Evolutionary conservation across 169 alveolate genomes (phyloP).

Genomic region (Cyclospora cayetanensis): DNA sequence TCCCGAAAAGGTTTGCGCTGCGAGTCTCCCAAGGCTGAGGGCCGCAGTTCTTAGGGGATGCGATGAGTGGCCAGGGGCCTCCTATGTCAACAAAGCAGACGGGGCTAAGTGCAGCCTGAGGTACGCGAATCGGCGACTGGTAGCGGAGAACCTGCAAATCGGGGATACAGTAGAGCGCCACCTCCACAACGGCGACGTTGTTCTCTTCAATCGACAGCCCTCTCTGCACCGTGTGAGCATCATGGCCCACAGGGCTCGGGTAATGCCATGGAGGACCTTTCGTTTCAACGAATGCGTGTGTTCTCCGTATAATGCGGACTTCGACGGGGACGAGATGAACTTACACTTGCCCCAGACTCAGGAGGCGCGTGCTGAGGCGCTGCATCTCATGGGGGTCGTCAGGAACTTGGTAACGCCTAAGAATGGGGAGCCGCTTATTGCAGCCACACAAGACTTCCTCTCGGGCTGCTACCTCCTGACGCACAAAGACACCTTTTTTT

Average conservation of each 20-base stretch:
- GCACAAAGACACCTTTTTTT: slow-evolving; percentile 94
- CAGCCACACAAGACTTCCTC: slow-evolving; percentile 95
- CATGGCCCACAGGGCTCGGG: slow-evolving; percentile 96
- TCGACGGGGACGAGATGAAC: slow-evolving; percentile 99
- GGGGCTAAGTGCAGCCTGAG: slow-evolving; percentile 85
- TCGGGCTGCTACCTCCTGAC: slow-evolving; percentile 94
- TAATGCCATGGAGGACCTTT: slow-evolving; percentile 96
- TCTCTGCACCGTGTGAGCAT: slow-evolving; percentile 97
- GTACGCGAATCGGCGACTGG: slow-evolving; percentile 87
- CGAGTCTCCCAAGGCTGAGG: slow-evolving; percentile 90
- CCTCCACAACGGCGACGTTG: slow-evolving; percentile 96
- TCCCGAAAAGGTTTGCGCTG: slow-evolving; percentile 95
- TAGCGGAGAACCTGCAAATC: slow-evolving; percentile 84
- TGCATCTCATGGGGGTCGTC: slow-evolving; percentile 94
- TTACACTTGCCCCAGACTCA: slow-evolving; percentile 98
- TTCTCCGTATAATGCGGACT: slow-evolving; percentile 99
- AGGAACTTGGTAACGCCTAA: slow-evolving; percentile 97
- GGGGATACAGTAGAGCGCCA: slow-evolving; percentile 99
- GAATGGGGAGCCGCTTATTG: slow-evolving; percentile 97
- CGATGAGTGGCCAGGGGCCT: slow-evolving; percentile 97
- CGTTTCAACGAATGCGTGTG: slow-evolving; percentile 98
- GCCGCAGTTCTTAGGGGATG: slow-evolving; percentile 93
- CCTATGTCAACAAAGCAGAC: slow-evolving; percentile 85
- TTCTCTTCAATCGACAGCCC: slow-evolving; percentile 98
- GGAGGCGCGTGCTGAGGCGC: slow-evolving; percentile 90